These are phyloP conservation scores for Rheum nobile DNA, from an alignment of 148 eudicot species.

Conservation along the genomic window DNA sequence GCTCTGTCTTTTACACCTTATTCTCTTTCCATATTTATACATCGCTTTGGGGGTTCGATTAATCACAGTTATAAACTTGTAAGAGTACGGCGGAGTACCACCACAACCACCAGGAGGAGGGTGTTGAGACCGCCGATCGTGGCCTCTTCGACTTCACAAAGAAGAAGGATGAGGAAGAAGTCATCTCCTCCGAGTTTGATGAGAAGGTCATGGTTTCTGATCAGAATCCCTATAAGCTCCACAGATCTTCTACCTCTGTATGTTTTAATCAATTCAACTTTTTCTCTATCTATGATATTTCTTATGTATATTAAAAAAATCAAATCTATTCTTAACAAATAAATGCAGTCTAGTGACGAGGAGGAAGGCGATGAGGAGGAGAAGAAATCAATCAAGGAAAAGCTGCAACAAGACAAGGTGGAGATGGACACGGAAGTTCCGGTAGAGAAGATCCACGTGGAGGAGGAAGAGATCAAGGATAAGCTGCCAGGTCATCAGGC, in stretches of 20 bases:
- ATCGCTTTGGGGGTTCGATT: too few relatives aligned
- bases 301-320: background rate
- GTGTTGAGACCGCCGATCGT: constrained; percentile 28
- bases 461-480: constrained; percentile 15
- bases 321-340: background rate
- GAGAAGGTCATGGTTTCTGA: constrained; percentile 35
- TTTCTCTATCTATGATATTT: background rate
- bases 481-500: constrained; percentile 45
- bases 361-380: constrained; percentile 29
- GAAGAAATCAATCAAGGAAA: constrained; percentile 23
- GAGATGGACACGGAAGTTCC: constrained; percentile 21
- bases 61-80: too few relatives aligned
- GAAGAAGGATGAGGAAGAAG: constrained; percentile 37
- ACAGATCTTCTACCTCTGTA: constrained; percentile 56
- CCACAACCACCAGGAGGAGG: constrained; percentile 5
- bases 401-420: constrained; percentile 15
- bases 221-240: constrained; percentile 40
- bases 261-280: constrained; percentile 9
- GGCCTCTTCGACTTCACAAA: constrained; percentile 58
- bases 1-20: background rate
- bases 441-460: constrained; percentile 18
- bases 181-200: constrained; percentile 9
- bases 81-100: background rate
- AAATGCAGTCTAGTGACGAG: constrained; percentile 45
- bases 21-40: too few relatives aligned